Evolutionary conservation across 2,329 filamentous ascomycete species (phyloP).

Genomic region (Fusarium verticillioides): DNA sequence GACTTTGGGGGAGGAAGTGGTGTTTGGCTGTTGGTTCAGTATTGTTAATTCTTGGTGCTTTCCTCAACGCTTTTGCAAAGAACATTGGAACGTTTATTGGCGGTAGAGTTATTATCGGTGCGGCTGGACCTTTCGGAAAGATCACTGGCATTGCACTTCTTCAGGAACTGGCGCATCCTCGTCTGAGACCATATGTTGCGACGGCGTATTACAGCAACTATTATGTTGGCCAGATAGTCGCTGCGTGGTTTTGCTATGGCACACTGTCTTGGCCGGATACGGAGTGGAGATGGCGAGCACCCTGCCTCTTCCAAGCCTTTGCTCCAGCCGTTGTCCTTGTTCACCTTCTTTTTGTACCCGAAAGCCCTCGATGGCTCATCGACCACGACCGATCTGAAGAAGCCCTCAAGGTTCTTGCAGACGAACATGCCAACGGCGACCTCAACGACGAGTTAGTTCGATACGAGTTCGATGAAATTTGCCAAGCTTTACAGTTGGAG

Average conservation of each 20-base stretch:
- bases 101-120: slow-evolving; percentile 25
- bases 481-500: slow-evolving; percentile 68
- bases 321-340: slow-evolving; percentile 25
- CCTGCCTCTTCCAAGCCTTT: slow-evolving; percentile 31
- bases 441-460: slow-evolving; percentile 66
- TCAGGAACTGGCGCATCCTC: slow-evolving; percentile 30
- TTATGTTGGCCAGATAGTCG: slow-evolving; percentile 27
- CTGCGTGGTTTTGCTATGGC: slow-evolving; percentile 28
- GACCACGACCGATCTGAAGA: slow-evolving; percentile 49
- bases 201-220: slow-evolving; percentile 31
- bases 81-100: slow-evolving; percentile 15
- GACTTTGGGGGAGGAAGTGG: slow-evolving; percentile 28
- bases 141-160: slow-evolving; percentile 25
- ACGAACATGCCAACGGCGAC: slow-evolving; percentile 72
- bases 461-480: slow-evolving; percentile 72
- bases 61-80: slow-evolving; percentile 27
- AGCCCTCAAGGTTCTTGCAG: slow-evolving; percentile 64
- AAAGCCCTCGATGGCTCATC: slow-evolving; percentile 53
- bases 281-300: slow-evolving; percentile 33
- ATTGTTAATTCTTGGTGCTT: slow-evolving; percentile 15
- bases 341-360: slow-evolving; percentile 51
- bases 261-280: slow-evolving; percentile 3
- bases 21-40: slow-evolving; percentile 17
- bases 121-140: slow-evolving; percentile 19
- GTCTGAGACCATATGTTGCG: slow-evolving; percentile 22